Evolutionary conservation across 345 rosid genomes (phyloP).

Genomic region (Ricinus communis): DNA sequence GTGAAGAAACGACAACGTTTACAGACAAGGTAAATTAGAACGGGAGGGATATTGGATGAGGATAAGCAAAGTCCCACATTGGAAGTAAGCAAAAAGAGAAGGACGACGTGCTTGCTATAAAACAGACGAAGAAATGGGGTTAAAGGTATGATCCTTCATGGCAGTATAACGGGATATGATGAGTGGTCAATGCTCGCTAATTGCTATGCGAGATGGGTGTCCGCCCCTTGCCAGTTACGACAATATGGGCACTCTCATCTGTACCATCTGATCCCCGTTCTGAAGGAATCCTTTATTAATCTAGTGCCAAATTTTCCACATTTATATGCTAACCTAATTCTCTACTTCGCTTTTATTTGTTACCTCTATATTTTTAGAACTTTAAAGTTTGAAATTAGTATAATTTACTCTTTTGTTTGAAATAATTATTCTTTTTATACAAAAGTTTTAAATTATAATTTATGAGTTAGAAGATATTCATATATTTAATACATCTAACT

Average conservation of each 20-base stretch:
- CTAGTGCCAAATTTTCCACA: not conserved
- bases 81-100: not conserved
- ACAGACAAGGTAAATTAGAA: no score
- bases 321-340: not conserved
- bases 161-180: slow-evolving; percentile 54
- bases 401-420: no score
- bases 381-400: no score
- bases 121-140: fast-evolving
- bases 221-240: slow-evolving; percentile 56
- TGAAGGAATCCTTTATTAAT: not conserved
- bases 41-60: no score
- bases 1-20: no score
- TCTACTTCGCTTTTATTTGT: no score
- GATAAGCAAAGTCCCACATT: slow-evolving; percentile 35
- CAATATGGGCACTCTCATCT: slow-evolving; percentile 46
- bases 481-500: no score
- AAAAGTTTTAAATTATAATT: no score
- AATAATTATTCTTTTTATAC: no score
- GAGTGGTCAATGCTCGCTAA: slow-evolving; percentile 45
- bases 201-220: slow-evolving; percentile 46
- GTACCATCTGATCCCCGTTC: slow-evolving; percentile 45
- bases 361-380: no score
- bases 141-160: slow-evolving; percentile 28
- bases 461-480: no score
- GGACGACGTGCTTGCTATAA: slow-evolving; percentile 9